These are phyloP conservation scores for Fusarium temperatum DNA, from an alignment of 2,329 filamentous ascomycete genomes.

Conservation along the genomic window DNA sequence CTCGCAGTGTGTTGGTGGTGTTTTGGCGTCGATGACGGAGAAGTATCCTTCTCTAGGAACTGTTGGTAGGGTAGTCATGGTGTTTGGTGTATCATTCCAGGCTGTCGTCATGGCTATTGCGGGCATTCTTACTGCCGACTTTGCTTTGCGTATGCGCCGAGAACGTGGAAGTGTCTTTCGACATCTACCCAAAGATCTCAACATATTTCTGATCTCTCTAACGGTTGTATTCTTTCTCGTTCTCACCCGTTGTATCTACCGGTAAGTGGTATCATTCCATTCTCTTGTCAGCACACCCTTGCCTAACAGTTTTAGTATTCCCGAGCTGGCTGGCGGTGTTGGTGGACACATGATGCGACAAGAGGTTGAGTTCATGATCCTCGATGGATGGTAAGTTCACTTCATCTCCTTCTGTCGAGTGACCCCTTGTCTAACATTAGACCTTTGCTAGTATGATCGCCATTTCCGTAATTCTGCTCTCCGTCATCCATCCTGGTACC, in stretches of 20 bases:
- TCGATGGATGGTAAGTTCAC: background rate
- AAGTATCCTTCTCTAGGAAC: background rate
- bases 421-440: fast-evolving
- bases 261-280: background rate
- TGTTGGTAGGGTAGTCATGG: background rate
- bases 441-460: background rate
- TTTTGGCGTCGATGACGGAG: background rate
- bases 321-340: background rate
- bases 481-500: background rate
- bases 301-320: background rate
- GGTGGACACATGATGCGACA: background rate
- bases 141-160: background rate
- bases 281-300: fast-evolving
- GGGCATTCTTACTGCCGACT: background rate
- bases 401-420: fast-evolving
- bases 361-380: background rate
- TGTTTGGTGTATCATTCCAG: background rate
- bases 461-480: background rate
- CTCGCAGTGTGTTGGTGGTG: background rate
- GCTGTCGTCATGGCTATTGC: background rate
- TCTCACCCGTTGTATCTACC: background rate
- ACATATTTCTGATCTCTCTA: background rate
- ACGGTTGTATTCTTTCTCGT: background rate
- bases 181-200: background rate
- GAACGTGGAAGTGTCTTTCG: background rate